Evolutionary conservation across 129 eudicot genomes (phyloP), one percentile per base, ranked within the genome.

Genomic region (Scalesia atractyloides): DNA sequence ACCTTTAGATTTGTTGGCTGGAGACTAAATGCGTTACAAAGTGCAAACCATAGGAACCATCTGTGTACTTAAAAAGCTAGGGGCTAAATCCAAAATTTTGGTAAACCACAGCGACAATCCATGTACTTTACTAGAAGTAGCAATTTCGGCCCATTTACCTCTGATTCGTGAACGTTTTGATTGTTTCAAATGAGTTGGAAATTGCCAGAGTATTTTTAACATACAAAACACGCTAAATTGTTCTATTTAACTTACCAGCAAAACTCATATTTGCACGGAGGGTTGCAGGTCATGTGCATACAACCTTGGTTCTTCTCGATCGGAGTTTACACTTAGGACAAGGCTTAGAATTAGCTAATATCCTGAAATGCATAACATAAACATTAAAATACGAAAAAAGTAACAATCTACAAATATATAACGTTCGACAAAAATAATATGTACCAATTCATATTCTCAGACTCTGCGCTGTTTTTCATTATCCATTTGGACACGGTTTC

Each of bases 361-460:
- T 94, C 99, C 99, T 90, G 83, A 43, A 69, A 68, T 13, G 26
- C 16, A 41, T 52, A 9, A 74, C 49, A 48, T 49, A 43, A 56
- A 61, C 36, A 54, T 19, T 43, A 85, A 69, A 68, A n/a, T 3
- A 18, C 47, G 22, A 15, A 62, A 65, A 18, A 20, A 12, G 2
- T 34, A 66, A 51, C 43, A 51, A 15, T 39, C 17, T 11, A 68
- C 37, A 44, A n/a, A 75, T 59, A 37, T 17, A 37, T 15, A 10
- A 10, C 19, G 53, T 34, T 16, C 74, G n/a, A 41, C 53, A 56
- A 37, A 41, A 8, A 22, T 47, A 66, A 12, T n/a, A 19, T 9
- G 41, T 86, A 94, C 99, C 99, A 94, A 78, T 94, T 94, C 99
- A 94, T 94, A 80, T 94, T 94, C 81, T 94, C 99, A 41, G 99